Evolutionary conservation across 371 early-diverging fungal species (phyloP).

Genomic region (Mucor indicus): DNA sequence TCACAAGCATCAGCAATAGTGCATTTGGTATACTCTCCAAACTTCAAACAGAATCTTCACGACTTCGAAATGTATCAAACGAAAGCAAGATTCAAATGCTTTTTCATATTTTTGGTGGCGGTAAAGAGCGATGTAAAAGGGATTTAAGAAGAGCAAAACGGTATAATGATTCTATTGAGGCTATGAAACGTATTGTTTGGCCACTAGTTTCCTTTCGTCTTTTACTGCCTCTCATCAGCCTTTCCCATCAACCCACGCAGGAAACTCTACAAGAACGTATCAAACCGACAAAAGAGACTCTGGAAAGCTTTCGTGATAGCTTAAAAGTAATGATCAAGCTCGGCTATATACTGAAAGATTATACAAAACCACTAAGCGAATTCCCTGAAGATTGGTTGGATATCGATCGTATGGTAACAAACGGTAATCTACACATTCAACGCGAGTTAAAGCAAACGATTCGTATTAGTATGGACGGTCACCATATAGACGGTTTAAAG

Average conservation of each 20-base stretch:
- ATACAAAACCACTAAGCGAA: slow-evolving; percentile 12
- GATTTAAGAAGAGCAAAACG: slow-evolving; percentile 27
- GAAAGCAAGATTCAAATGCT: slow-evolving; percentile 27
- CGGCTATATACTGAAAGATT: slow-evolving; percentile 11
- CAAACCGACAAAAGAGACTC: slow-evolving; percentile 12
- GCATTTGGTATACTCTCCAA: slow-evolving; percentile 22
- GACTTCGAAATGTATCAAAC: slow-evolving; percentile 31
- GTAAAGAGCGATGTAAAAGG: slow-evolving; percentile 16
- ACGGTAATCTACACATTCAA: slow-evolving; percentile 14
- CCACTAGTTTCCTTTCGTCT: slow-evolving; percentile 34
- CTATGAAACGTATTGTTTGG: slow-evolving; percentile 35
- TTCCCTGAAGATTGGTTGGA: slow-evolving; percentile 22
- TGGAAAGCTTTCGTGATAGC: slow-evolving; percentile 19
- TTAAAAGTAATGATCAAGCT: slow-evolving; percentile 16
- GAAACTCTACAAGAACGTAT: slow-evolving; percentile 7
- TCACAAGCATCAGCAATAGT: slow-evolving; percentile 38
- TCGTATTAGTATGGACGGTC: slow-evolving; percentile 3
- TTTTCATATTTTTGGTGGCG: slow-evolving; percentile 20
- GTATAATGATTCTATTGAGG: slow-evolving; percentile 35
- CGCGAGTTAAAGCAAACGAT: slow-evolving; percentile 12
- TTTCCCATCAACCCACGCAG: slow-evolving; percentile 2
- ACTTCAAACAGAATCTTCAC: slow-evolving; percentile 32
- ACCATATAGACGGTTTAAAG: slow-evolving; percentile 16
- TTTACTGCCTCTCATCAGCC: slow-evolving; percentile 24
- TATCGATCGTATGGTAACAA: slow-evolving; percentile 18